A percentile compares a stretch with the other conserved stretches of the same genome.
phyloP scores from a whole-genome alignment of 2,329 filamentous ascomycete genomes.

The Fusarium tupiense region DNA sequence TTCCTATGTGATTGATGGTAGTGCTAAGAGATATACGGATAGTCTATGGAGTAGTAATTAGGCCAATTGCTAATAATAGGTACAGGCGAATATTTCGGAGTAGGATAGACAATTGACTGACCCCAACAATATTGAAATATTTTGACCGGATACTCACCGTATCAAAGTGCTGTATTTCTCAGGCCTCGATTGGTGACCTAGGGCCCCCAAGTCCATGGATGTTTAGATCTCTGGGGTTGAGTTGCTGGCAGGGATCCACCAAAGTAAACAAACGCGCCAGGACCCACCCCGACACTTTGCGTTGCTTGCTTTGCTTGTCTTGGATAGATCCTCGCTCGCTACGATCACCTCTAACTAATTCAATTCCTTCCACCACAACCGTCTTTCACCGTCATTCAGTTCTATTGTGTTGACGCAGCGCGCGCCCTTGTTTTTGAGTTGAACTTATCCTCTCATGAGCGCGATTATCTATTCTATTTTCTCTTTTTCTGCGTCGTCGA shows the following conservation, averaged over 20 bases:
- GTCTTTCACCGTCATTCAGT: conserved; percentile 2
- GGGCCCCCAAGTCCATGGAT: conserved; percentile 5
- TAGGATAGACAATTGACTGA: not conserved
- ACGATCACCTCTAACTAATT: conserved; percentile 25
- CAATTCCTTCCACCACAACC: conserved; percentile 34
- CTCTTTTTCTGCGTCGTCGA: not conserved
- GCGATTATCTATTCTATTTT: conserved; percentile 22
- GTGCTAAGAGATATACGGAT: not conserved
- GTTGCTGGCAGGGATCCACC: conserved; percentile 18
- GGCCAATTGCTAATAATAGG: not conserved
- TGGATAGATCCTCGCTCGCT: conserved; percentile 9
- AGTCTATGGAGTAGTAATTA: not conserved
- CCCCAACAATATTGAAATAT: not conserved
- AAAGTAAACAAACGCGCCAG: conserved; percentile 51
- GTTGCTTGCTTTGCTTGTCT: conserved; percentile 10
- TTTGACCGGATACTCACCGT: not conserved
- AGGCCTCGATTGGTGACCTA: not conserved
- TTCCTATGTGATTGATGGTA: not conserved
- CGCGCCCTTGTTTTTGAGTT: conserved; percentile 3
- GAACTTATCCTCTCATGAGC: conserved; percentile 33
- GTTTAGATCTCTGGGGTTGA: conserved; percentile 29
- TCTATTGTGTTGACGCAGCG: conserved; percentile 7
- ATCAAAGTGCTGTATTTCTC: not conserved
- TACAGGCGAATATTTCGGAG: not conserved
- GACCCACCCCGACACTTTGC: conserved; percentile 31